Percentiles rank a stretch among this genome's conserved stretches.
Conservation (phyloP, 495 filamentous ascomycete genomes). For the Hypoxylon lenormandii region DNA sequence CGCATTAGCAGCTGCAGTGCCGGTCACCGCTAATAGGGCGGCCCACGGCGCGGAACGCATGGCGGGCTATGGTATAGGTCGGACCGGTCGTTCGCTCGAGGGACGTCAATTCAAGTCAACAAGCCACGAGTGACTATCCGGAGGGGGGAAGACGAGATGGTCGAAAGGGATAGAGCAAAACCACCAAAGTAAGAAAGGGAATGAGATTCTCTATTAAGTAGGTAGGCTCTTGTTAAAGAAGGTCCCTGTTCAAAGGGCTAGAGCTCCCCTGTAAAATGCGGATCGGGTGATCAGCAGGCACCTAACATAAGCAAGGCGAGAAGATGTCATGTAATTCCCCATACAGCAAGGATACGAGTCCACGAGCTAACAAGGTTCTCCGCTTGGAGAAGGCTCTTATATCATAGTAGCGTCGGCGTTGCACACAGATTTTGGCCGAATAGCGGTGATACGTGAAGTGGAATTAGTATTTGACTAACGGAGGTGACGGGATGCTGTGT, state of each 20-base stretch:
- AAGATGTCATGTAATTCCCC: constrained; percentile 12
- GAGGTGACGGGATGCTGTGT: too few species aligned
- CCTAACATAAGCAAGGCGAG: constrained; percentile 28
- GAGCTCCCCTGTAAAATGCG: constrained; percentile 23
- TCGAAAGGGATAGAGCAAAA: constrained; percentile 17
- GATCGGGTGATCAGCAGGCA: constrained; percentile 40
- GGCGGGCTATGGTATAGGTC: constrained; percentile 17
- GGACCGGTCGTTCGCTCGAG: constrained; percentile 13
- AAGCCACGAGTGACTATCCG: constrained; percentile 28
- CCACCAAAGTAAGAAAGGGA: neutral
- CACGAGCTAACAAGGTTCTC: too few species aligned
- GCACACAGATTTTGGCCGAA: too few species aligned
- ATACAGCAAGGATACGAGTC: too few species aligned
- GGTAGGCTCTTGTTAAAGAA: neutral
- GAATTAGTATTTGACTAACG: too few species aligned
- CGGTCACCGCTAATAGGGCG: constrained; percentile 33
- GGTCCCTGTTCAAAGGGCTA: neutral
- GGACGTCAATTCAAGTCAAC: constrained; percentile 16
- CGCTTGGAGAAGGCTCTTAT: too few species aligned
- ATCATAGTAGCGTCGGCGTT: too few species aligned
- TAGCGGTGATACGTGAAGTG: too few species aligned
- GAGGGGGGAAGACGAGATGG: constrained; percentile 14
- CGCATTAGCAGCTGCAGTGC: constrained; percentile 17
- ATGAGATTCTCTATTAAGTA: constrained; percentile 38
- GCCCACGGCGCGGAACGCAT: constrained; percentile 38